phyloP scores from a whole-genome alignment of 1,139 yeast genomes.

The Sugiyamaella xylanicola region DNA sequence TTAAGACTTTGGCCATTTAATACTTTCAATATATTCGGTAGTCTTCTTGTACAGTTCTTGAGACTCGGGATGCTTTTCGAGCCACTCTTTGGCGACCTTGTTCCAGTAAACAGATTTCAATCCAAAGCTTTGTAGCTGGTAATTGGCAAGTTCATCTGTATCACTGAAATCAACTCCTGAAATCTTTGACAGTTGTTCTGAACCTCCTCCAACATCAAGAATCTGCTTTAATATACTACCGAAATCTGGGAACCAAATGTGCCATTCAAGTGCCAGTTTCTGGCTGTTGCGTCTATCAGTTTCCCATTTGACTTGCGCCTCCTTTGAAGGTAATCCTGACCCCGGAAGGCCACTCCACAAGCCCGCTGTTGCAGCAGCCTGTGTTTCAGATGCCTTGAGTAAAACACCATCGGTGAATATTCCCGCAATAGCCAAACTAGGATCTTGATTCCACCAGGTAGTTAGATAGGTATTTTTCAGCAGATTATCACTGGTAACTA shows the following conservation, averaged over 20 bases:
- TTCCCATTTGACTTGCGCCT: slow-evolving; percentile 30
- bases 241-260: slow-evolving; percentile 32
- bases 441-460: slow-evolving; percentile 35
- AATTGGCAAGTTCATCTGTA: slow-evolving; percentile 1
- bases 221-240: slow-evolving; percentile 28
- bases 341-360: slow-evolving; percentile 26
- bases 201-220: slow-evolving; percentile 25
- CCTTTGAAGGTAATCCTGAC: slow-evolving; percentile 26
- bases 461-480: slow-evolving; percentile 30
- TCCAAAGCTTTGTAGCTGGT: slow-evolving; percentile 17
- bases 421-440: slow-evolving; percentile 30
- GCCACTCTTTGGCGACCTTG: slow-evolving; percentile 15
- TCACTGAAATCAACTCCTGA: slow-evolving; percentile 11
- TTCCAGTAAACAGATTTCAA: slow-evolving; percentile 20
- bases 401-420: slow-evolving; percentile 31
- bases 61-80: slow-evolving; percentile 21
- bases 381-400: slow-evolving; percentile 31
- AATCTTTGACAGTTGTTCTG: slow-evolving; percentile 11
- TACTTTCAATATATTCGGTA: slow-evolving; percentile 13
- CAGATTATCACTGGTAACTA: slow-evolving; percentile 22
- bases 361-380: slow-evolving; percentile 32
- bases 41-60: slow-evolving; percentile 14
- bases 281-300: slow-evolving; percentile 20
- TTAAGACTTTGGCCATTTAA: slow-evolving; percentile 10
- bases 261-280: slow-evolving; percentile 27